Evolutionary conservation across 176 grass and related monocot genomes (phyloP).

Genomic region (Bromus sterilis): DNA sequence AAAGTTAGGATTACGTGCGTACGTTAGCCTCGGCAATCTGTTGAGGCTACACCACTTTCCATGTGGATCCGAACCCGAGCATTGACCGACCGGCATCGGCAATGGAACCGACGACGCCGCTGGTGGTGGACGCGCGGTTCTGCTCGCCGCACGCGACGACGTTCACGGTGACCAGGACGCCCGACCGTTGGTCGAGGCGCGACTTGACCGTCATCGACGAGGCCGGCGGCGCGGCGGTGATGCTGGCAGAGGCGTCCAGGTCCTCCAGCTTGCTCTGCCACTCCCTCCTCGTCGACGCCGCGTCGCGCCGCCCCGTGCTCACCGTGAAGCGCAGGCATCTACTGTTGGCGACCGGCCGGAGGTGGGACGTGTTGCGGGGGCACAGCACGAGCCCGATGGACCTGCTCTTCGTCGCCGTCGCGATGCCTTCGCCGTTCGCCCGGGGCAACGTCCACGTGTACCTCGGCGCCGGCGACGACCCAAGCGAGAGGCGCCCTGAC

Average conservation of each 20-base stretch:
- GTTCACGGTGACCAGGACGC: conserved; percentile 34
- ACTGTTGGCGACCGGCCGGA: neutral
- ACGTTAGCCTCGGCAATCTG: too few relatives aligned
- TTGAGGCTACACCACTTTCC: too few relatives aligned
- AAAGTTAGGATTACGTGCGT: too few relatives aligned
- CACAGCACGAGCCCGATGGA: conserved; percentile 21
- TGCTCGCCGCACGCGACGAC: conserved; percentile 20
- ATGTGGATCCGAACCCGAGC: neutral
- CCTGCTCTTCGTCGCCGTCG: conserved; percentile 39
- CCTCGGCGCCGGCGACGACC: conserved; percentile 5
- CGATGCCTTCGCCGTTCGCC: neutral
- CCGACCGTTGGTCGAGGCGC: neutral
- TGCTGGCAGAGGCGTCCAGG: conserved; percentile 21
- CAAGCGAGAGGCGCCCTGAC: neutral
- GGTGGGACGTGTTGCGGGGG: conserved; percentile 39
- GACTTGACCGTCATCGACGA: conserved; percentile 44
- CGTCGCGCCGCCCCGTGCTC: conserved; percentile 19
- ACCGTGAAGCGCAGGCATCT: conserved; percentile 23
- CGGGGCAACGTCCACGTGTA: conserved; percentile 30
- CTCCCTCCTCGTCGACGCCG: conserved; percentile 33
- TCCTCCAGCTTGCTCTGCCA: conserved; percentile 16
- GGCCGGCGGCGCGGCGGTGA: neutral
- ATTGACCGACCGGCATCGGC: neutral
- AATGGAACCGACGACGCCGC: neutral
- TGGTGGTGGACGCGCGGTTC: conserved; percentile 36